These are phyloP conservation scores for Xylariaceae sp. DNA, from an alignment of 2,329 filamentous ascomycete species.

Conservation along the genomic window DNA sequence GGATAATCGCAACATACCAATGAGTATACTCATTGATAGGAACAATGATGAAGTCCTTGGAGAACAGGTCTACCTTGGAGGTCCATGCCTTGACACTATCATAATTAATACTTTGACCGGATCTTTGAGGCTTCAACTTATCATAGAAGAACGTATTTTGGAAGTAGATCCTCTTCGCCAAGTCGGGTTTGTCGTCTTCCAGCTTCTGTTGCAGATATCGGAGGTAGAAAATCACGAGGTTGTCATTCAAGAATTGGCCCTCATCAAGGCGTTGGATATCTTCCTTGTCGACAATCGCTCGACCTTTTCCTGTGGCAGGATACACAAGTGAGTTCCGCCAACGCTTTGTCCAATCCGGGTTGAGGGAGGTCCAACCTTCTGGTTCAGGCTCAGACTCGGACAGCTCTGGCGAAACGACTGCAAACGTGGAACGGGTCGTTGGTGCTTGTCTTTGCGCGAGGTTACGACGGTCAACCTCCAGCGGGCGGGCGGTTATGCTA, in stretches of 20 bases:
- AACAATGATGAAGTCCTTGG: conserved; percentile 82
- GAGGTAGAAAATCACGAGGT: conserved; percentile 82
- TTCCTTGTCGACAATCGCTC: conserved; percentile 61
- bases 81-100: conserved; percentile 85
- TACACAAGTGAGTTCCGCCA: conserved; percentile 60
- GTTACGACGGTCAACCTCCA: conserved; percentile 4
- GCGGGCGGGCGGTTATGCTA: conserved; percentile 2
- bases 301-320: conserved; percentile 51
- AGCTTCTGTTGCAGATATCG: conserved; percentile 63
- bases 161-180: conserved; percentile 67
- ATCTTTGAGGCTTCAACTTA: conserved; percentile 58
- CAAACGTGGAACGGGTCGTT: conserved; percentile 23
- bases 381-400: conserved; percentile 13
- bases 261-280: conserved; percentile 76
- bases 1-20: conserved; percentile 95
- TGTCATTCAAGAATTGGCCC: conserved; percentile 86
- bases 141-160: conserved; percentile 93
- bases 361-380: conserved; percentile 45
- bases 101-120: conserved; percentile 66
- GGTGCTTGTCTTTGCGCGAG: conserved; percentile 9
- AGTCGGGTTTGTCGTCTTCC: conserved; percentile 47
- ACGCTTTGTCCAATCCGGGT: conserved; percentile 46
- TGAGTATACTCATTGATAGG: conserved; percentile 84
- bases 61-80: conserved; percentile 74
- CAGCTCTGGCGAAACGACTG: conserved; percentile 15